Percentiles rank a stretch among this genome's conserved stretches.
These are phyloP conservation scores for Aspergillus cejpii DNA, from an alignment of 2,329 filamentous ascomycete genomes.

Conservation along the genomic window DNA sequence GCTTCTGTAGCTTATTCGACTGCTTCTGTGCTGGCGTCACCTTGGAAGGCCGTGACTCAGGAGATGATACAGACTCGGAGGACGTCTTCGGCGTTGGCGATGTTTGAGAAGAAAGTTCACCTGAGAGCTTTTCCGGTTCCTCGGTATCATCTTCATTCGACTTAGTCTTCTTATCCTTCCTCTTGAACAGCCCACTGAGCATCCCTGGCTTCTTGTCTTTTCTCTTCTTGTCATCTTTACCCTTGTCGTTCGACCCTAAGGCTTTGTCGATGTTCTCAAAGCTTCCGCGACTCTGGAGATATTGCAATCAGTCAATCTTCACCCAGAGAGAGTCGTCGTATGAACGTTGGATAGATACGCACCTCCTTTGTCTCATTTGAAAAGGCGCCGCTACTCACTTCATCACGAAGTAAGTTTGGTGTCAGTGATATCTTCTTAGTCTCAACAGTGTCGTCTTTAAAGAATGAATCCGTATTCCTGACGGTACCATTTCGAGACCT, in stretches of 20 bases:
- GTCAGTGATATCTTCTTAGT: constrained; percentile 97
- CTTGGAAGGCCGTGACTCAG: constrained; percentile 31
- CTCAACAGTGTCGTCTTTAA: constrained; percentile 90
- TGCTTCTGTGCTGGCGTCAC: constrained; percentile 47
- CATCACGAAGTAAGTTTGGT: constrained; percentile 82
- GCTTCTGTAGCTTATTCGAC: constrained; percentile 65
- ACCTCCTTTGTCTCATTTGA: constrained; percentile 38
- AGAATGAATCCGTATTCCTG: constrained; percentile 91
- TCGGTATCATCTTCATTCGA: constrained; percentile 43
- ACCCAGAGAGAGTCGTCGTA: not conserved
- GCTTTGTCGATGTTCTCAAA: constrained; percentile 71
- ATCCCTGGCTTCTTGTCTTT: constrained; percentile 66
- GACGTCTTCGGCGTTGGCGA: constrained; percentile 43
- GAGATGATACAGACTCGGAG: constrained; percentile 35
- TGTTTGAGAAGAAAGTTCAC: constrained; percentile 48
- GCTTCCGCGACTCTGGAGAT: constrained; percentile 54
- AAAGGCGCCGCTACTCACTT: constrained; percentile 42
- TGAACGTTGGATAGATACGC: constrained; percentile 4
- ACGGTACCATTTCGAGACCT: constrained; percentile 77
- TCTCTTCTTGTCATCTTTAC: constrained; percentile 68
- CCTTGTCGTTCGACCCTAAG: constrained; percentile 54
- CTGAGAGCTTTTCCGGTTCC: constrained; percentile 54
- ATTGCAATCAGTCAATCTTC: constrained; percentile 19
- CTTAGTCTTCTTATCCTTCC: constrained; percentile 56
- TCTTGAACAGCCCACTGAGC: constrained; percentile 63